Conservation (phyloP, 2,329 filamentous ascomycete genomes). For the Thelonectria rubi region DNA sequence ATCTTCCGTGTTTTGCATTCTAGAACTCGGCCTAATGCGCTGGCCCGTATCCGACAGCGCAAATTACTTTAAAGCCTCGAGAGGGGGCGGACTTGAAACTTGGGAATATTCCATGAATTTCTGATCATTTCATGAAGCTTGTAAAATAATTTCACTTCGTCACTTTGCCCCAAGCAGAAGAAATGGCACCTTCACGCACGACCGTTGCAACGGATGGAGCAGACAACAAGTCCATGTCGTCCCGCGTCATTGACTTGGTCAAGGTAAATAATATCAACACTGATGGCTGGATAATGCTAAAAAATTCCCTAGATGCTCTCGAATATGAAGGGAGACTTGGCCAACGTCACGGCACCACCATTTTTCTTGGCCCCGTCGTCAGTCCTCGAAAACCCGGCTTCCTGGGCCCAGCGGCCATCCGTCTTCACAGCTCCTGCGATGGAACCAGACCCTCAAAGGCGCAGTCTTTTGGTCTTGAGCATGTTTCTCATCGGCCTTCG, state of each 20-base stretch:
- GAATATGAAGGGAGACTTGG: slow-evolving; percentile 57
- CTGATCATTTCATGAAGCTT: no score
- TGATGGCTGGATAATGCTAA: no score
- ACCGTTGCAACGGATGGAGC: background rate
- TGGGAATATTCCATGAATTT: background rate
- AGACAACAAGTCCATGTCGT: background rate
- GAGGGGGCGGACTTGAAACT: background rate
- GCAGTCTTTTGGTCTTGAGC: slow-evolving; percentile 57
- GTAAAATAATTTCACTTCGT: no score
- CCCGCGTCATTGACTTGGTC: background rate
- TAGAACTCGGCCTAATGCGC: background rate
- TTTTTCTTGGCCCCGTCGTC: slow-evolving; percentile 59
- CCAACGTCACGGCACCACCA: slow-evolving; percentile 61
- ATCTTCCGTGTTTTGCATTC: background rate
- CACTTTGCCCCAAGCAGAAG: background rate
- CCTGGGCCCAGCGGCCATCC: slow-evolving; percentile 59
- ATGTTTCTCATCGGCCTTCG: slow-evolving; percentile 58
- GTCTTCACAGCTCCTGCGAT: slow-evolving; percentile 59
- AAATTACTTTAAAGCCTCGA: background rate
- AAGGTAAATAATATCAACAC: background rate
- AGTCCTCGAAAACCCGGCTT: slow-evolving; percentile 61
- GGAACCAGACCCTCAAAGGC: slow-evolving; percentile 53
- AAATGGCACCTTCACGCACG: background rate
- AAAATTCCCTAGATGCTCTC: slow-evolving; percentile 31
- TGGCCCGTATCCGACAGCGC: background rate